Base-by-base conservation (phyloP, 352 stramenopile genomes). In the Pythium guiyangense region DNA sequence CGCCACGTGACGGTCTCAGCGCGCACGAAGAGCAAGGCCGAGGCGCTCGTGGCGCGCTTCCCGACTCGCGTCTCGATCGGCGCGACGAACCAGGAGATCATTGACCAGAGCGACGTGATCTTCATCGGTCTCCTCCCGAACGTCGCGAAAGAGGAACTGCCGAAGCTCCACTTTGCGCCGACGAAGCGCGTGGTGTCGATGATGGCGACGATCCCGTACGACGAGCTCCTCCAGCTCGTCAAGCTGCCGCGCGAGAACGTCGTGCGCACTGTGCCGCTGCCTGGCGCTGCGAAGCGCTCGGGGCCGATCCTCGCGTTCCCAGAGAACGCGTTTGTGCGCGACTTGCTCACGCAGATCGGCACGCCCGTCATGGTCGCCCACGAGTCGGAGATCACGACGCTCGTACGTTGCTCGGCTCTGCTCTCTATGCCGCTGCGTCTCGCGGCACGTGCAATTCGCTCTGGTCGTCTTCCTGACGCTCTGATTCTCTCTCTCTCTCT, bases 191-290 rank as follows among this genome's bases (percentile, higher is more conserved):
- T 94, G 37, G 70, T 94, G 44, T 92, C 82, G 54, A 94, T 92
- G 85, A 94, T 94, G 85, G 85, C 85, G 47, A 94, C 85, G 35
- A 92, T 94, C 65, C 85, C 82, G 31, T 94, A 88, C 72, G 77
- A 92, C 14, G 82, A 94, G 57, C 69, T 94, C 49, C 59, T 92
- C 47, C 37, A 74, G 52, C 79, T 92, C 22, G 76, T 92, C 12
- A 63, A 78, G 60, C 64, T 92, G 52, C 79, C 85, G 37, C 70
- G 67, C 15, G 79, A 84, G 53, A 79, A 86, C 54, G 85, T 94
- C 56, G 80, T 92, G 62, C 82, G 85, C 46, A 87, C 75, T 0
- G 83, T 94, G 54, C 85, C 85, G 26, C 69, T 94, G 14, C 80
- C 85, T 0, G 86, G 74, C 18, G 69, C 85, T 5, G 73, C 82